A percentile compares a stretch with the other conserved stretches of the same genome.
Evolutionary conservation across 2,329 filamentous ascomycete species (phyloP).

Genomic region (Colletotrichum incanum): DNA sequence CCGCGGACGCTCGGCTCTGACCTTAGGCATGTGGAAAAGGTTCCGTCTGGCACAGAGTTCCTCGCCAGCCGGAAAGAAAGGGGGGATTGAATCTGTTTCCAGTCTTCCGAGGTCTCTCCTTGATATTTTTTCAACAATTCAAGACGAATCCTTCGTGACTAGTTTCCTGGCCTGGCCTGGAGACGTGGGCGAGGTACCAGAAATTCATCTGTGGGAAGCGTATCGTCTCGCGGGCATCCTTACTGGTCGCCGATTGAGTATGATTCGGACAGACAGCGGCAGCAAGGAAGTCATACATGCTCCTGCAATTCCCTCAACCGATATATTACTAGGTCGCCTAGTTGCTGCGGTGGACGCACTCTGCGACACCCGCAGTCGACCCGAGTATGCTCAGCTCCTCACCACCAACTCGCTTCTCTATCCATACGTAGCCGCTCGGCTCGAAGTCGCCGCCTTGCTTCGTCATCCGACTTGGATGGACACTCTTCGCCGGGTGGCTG

Average conservation of each 20-base stretch:
- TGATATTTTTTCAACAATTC: no score
- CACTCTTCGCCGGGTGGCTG: not conserved
- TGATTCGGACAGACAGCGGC: not conserved
- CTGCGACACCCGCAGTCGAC: conserved; percentile 39
- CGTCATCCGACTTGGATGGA: conserved; percentile 35
- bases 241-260: conserved; percentile 37
- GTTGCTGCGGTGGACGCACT: conserved; percentile 46
- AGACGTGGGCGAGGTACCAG: conserved; percentile 45
- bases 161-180: conserved; percentile 45
- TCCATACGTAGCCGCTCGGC: conserved; percentile 46
- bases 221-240: conserved; percentile 47
- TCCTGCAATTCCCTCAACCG: not conserved
- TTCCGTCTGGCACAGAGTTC: no score
- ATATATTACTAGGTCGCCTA: conserved; percentile 44
- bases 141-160: conserved; percentile 31
- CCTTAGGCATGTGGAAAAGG: no score
- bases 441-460: conserved; percentile 45
- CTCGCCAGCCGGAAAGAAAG: no score
- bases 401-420: conserved; percentile 47
- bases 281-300: not conserved
- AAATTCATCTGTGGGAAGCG: conserved; percentile 48
- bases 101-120: no score
- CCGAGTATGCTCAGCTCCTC: conserved; percentile 41
- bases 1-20: no score
- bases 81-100: no score